Evolutionary conservation across 2,329 filamentous ascomycete species (phyloP), one percentile per base, ranked within the genome.

Genomic region (Microsporum canis): DNA sequence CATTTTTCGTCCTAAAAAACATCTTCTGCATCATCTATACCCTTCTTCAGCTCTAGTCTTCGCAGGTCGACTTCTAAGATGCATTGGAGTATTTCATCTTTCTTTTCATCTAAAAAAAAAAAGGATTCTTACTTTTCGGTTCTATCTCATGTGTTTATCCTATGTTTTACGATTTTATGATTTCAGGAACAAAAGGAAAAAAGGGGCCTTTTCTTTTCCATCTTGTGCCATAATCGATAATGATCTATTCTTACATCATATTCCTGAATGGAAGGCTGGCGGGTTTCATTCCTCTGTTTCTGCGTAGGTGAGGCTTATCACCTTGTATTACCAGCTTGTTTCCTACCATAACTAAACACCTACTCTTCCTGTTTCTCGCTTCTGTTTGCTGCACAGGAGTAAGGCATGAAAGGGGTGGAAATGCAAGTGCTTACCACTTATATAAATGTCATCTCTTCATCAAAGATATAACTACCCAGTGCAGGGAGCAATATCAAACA

Each of bases 1-100:
- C 39, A 6, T 5, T 43, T 43, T 10, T 5, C 31, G 14, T 33
- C n/a, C 23, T 14, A 43, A 43, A 17, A 14, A 4, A 12, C 39
- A 6, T 43, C 39, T 36, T 36, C 7, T 5, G 55, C 39, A 17
- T 59, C 27, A 57, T 43, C 10, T 43, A 43, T 43, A 43, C 39
- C 39, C 39, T 43, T 43, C 5, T n/a, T 17, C 39, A n/a, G 5
- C 39, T 23, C 39, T 43, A 43, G 39, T 17, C n/a, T n/a, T 43
- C 39, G 39, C 39, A 17, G 39, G 39, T 43, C 39, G 39, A 43
- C 39, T 43, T 43, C 39, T 43, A 43, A n/a, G 12, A 43, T 43
- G 39, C 39, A 43, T 43, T 59, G 17, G 36, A n/a, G 31, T 31
- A 59, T 59, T 51, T 59, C 57, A 29, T 59, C 12, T 59, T n/a